These are phyloP conservation scores for Fragaria iinumae DNA, from an alignment of 306 rosid genomes.

Conservation along the genomic window DNA sequence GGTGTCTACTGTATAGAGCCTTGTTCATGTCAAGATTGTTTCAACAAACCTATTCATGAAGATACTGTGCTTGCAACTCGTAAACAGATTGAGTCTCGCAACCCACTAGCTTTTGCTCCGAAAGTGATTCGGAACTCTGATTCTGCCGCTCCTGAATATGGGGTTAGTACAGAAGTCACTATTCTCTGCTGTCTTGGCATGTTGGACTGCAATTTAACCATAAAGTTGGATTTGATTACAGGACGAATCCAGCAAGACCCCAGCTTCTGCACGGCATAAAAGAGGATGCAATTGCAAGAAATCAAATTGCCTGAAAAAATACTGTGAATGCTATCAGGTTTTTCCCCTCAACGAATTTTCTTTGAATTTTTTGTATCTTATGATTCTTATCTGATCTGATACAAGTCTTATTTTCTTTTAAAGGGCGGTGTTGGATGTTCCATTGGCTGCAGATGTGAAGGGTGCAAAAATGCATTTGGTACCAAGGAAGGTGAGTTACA, in stretches of 20 bases:
- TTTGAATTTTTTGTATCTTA: slow-evolving; percentile 11
- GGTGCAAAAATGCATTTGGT: slow-evolving; percentile 78
- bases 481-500: slow-evolving; percentile 76
- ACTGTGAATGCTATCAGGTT: slow-evolving; percentile 94
- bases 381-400: slow-evolving; percentile 29
- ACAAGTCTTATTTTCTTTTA: slow-evolving; percentile 33
- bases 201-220: slow-evolving; percentile 17
- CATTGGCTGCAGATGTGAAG: slow-evolving; percentile 75
- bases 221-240: slow-evolving; percentile 33
- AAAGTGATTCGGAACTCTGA: slow-evolving; percentile 72
- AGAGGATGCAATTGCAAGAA: slow-evolving; percentile 95
- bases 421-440: slow-evolving; percentile 97
- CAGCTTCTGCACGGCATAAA: slow-evolving; percentile 81
- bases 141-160: slow-evolving; percentile 49
- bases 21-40: slow-evolving; percentile 79
- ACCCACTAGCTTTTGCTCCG: slow-evolving; percentile 97
- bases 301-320: slow-evolving; percentile 80
- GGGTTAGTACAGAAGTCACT: slow-evolving; percentile 48
- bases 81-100: slow-evolving; percentile 80
- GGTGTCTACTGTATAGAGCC: slow-evolving; percentile 90
- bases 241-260: slow-evolving; percentile 79
- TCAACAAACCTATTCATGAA: slow-evolving; percentile 78
- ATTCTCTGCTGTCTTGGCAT: slow-evolving; percentile 8
- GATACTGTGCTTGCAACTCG: slow-evolving; percentile 78
- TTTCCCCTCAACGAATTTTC: slow-evolving; percentile 17